Evolutionary conservation across 2,329 filamentous ascomycete species (phyloP), one percentile per base, ranked within the genome.

Genomic region (Alternaria longipes): DNA sequence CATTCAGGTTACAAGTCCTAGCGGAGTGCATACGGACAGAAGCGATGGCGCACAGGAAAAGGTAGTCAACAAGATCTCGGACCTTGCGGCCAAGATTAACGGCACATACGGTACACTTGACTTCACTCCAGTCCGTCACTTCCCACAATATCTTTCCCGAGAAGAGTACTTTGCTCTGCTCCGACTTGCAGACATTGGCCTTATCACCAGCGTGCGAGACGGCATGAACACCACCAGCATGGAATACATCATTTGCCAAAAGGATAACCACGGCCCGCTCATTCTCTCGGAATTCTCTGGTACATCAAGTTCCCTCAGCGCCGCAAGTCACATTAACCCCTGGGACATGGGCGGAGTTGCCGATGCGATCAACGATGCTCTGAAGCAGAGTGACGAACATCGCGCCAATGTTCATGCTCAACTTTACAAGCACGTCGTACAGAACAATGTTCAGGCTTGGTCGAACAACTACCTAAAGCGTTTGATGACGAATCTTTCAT

Each of bases 191-290:
- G 93, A 98, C 77, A 92, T 97, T 67, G 94, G 93, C 4, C 84
- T 98, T 52, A 97, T 98, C 79, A 97, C 95, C 7, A 97, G 93
- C 69, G 94, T 98, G 22, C 89, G 94, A 62, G 95, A 98, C 78
- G 94, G 94, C 60, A 97, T 98, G 94, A 98, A 97, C 82, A 97
- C 94, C 0, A 97, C 94, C 20, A 96, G 93, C 76, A 84, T 98
- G 69, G 95, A 98, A 80, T 98, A 97, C 76, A 89, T 98, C 59
- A 87, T 97, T 59, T 97, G 93, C 78, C 94, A 98, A 80, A 91
- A 92, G 73, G 90, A 95, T 65, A 90, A 89, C 58, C 89, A 94
- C 69, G 92, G 94, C 1, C 94, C 94, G 2, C 83, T 98, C 47
- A 97, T 98, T 67, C 87, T 98, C 24, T 98, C 95, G 14, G 94